Percentiles rank a stretch among this genome's conserved stretches.
phyloP scores from a whole-genome alignment of 2,329 filamentous ascomycete genomes.

The Botryotinia convoluta region DNA sequence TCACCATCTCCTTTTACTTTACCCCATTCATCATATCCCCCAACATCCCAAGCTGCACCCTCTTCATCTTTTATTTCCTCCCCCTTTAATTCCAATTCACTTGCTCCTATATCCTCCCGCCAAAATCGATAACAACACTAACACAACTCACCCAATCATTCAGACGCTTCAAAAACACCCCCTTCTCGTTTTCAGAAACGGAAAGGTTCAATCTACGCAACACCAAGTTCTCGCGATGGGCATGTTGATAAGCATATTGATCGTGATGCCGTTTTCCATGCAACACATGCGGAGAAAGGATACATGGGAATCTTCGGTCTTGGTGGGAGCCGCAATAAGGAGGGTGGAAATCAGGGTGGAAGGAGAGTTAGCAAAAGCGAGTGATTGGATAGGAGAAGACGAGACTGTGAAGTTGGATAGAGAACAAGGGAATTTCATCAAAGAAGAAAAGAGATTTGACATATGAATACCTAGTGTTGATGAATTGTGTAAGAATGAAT shows the following conservation, averaged over 20 bases:
- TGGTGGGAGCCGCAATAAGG: not conserved
- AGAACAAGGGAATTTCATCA: not conserved
- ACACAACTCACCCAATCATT: not conserved
- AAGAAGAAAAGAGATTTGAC: not conserved
- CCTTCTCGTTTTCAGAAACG: slow-evolving; percentile 61
- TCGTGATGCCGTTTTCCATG: slow-evolving; percentile 55
- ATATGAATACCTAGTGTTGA: slow-evolving; percentile 2
- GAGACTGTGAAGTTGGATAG: not conserved
- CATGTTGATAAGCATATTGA: slow-evolving; percentile 57
- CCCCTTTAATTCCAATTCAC: not conserved
- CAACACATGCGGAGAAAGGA: slow-evolving; percentile 53
- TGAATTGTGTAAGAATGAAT: not conserved
- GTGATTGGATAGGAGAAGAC: not conserved
- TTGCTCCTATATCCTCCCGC: not conserved
- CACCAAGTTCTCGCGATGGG: slow-evolving; percentile 62
- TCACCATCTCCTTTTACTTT: slow-evolving; percentile 10
- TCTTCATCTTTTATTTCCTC: not conserved
- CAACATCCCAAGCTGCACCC: not conserved
- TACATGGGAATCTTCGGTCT: slow-evolving; percentile 19
- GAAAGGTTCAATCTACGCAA: slow-evolving; percentile 67
- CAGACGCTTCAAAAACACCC: slow-evolving; percentile 20
- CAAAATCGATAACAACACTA: not conserved
- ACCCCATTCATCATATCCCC: slow-evolving; percentile 10
- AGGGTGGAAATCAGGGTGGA: slow-evolving; percentile 7
- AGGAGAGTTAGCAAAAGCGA: slow-evolving; percentile 20